Conservation (phyloP, 2,329 filamentous ascomycete genomes). For the Sporothrix luriei region DNA sequence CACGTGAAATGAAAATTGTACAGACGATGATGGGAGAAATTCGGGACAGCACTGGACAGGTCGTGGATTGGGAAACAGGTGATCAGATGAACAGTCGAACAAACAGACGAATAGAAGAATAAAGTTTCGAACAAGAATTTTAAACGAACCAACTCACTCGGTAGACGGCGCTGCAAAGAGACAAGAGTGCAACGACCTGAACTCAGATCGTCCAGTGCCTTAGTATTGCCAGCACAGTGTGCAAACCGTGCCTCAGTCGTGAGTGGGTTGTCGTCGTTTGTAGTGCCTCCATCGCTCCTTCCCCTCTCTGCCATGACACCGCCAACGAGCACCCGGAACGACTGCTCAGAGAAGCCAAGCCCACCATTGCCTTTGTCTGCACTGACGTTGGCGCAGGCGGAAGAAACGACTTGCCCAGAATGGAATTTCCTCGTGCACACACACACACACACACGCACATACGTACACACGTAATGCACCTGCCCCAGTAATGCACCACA, state of each 20-base stretch:
- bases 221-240: conserved; percentile 18
- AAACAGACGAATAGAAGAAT: neutral
- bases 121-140: too few species aligned
- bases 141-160: neutral
- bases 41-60: neutral
- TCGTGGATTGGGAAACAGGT: neutral
- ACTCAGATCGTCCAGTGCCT: neutral
- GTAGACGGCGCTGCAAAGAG: neutral
- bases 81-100: neutral
- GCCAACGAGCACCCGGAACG: conserved; percentile 1
- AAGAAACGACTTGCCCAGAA: neutral
- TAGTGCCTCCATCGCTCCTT: conserved; percentile 25
- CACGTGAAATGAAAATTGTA: neutral
- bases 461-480: conserved; percentile 1
- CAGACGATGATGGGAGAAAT: neutral
- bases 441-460: too few species aligned
- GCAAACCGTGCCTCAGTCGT: conserved; percentile 16
- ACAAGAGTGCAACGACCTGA: neutral
- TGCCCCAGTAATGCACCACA: conserved; percentile 25
- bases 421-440: conserved; percentile 1
- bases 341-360: neutral
- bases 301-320: conserved; percentile 24
- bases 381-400: neutral
- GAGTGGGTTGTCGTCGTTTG: conserved; percentile 2
- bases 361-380: neutral